phyloP scores from a whole-genome alignment of 2,329 filamentous ascomycete genomes.

The Xylariomycetidae sp. region DNA sequence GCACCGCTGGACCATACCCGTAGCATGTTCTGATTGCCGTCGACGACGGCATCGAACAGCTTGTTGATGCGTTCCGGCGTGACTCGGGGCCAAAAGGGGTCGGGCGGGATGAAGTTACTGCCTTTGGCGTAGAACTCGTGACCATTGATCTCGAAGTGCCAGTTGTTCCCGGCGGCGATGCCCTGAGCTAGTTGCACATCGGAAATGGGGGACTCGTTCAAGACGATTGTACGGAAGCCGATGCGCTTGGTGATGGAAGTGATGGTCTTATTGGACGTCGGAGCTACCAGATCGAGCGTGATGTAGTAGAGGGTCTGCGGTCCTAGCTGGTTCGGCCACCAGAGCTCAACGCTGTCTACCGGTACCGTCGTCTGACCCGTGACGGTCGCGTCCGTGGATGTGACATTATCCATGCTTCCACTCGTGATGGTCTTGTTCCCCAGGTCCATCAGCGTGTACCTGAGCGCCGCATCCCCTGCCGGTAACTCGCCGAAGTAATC shows the following conservation, averaged over 20 bases:
- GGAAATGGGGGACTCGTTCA: slow-evolving; percentile 50
- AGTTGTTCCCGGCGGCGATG: slow-evolving; percentile 43
- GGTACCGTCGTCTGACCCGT: slow-evolving; percentile 41
- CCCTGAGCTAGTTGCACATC: slow-evolving; percentile 46
- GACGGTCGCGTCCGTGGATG: slow-evolving; percentile 32
- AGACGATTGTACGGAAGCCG: slow-evolving; percentile 56
- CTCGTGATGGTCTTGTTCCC: slow-evolving; percentile 31
- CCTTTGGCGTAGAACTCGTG: slow-evolving; percentile 59
- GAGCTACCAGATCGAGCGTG: too few species aligned
- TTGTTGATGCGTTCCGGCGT: slow-evolving; percentile 43
- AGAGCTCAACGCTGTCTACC: slow-evolving; percentile 39
- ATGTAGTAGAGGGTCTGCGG: slow-evolving; percentile 52
- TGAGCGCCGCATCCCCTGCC: slow-evolving; percentile 33
- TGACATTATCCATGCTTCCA: slow-evolving; percentile 8
- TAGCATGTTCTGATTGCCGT: slow-evolving; percentile 59
- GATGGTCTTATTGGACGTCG: slow-evolving; percentile 46
- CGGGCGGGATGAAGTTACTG: slow-evolving; percentile 57
- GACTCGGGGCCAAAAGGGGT: slow-evolving; percentile 57
- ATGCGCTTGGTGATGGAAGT: slow-evolving; percentile 44
- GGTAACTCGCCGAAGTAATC: slow-evolving; percentile 46
- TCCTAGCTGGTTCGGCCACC: slow-evolving; percentile 56
- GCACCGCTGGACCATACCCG: slow-evolving; percentile 56
- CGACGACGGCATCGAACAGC: slow-evolving; percentile 48
- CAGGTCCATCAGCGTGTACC: slow-evolving; percentile 39
- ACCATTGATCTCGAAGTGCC: slow-evolving; percentile 59